phyloP scores from a whole-genome alignment of 2,329 filamentous ascomycete species.

The Penicillium brevicompactum region DNA sequence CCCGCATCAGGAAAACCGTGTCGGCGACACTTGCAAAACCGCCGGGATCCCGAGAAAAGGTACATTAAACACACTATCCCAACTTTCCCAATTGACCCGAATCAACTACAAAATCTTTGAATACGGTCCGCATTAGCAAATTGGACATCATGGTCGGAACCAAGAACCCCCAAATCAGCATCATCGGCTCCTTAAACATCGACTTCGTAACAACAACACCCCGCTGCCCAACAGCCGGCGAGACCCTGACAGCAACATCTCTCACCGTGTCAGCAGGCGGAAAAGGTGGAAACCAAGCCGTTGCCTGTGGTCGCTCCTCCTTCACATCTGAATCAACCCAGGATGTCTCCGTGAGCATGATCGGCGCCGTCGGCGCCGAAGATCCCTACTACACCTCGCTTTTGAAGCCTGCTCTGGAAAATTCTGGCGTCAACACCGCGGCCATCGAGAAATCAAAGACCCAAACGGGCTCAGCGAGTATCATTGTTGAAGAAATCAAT shows the following conservation, averaged over 20 bases:
- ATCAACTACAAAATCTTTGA: not conserved
- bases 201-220: conserved; percentile 82
- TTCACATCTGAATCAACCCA: conserved; percentile 38
- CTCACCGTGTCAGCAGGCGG: conserved; percentile 64
- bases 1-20: not conserved
- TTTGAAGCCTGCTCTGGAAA: conserved; percentile 55
- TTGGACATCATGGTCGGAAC: not conserved
- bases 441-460: conserved; percentile 55
- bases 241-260: conserved; percentile 75
- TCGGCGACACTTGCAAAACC: not conserved
- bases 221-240: conserved; percentile 75
- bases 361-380: conserved; percentile 64
- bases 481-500: conserved; percentile 69
- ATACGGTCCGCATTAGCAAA: not conserved
- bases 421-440: conserved; percentile 61
- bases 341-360: conserved; percentile 60
- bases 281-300: conserved; percentile 27
- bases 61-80: not conserved
- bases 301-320: conserved; percentile 23
- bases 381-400: conserved; percentile 62
- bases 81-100: not conserved
- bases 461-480: conserved; percentile 57
- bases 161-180: conserved; percentile 57
- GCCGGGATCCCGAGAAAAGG: not conserved
- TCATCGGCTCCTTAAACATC: conserved; percentile 87